Evolutionary conservation across 83 land plant genomes (phyloP).

Genomic region (Picea abies): DNA sequence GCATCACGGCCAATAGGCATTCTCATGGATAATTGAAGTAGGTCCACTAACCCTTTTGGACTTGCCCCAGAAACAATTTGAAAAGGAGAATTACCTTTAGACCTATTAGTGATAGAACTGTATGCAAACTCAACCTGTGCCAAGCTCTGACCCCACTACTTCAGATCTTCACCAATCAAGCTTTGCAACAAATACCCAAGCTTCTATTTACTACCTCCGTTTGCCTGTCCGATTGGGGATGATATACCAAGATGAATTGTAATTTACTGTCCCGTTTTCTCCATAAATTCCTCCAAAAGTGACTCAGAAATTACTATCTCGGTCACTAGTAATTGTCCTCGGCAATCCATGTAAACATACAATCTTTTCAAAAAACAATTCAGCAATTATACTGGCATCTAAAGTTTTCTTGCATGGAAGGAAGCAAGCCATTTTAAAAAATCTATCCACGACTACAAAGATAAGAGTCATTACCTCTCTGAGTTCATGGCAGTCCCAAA

Average conservation of each 20-base stretch:
- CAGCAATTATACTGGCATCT: neutral
- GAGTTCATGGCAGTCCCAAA: too few species aligned
- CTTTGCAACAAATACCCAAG: neutral
- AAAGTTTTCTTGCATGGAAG: neutral
- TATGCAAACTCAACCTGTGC: neutral
- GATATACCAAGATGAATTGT: neutral
- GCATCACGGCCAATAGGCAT: constrained; percentile 4
- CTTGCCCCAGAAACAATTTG: neutral
- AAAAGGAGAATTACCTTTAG: neutral
- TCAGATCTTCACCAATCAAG: neutral
- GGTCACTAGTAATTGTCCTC: neutral
- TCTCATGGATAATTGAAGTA: neutral
- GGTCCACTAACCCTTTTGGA: neutral
- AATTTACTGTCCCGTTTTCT: neutral
- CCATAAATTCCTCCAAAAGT: neutral
- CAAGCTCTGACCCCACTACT: neutral
- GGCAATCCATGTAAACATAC: neutral
- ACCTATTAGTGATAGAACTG: neutral
- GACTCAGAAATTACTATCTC: neutral
- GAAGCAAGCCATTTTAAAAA: neutral
- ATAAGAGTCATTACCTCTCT: neutral
- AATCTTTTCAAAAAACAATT: neutral
- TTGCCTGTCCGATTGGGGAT: neutral
- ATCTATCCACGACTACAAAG: neutral
- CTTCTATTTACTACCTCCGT: neutral